Evolutionary conservation across 192 early-diverging fungal species (phyloP).

Genomic region (Linnemannia elongata): DNA sequence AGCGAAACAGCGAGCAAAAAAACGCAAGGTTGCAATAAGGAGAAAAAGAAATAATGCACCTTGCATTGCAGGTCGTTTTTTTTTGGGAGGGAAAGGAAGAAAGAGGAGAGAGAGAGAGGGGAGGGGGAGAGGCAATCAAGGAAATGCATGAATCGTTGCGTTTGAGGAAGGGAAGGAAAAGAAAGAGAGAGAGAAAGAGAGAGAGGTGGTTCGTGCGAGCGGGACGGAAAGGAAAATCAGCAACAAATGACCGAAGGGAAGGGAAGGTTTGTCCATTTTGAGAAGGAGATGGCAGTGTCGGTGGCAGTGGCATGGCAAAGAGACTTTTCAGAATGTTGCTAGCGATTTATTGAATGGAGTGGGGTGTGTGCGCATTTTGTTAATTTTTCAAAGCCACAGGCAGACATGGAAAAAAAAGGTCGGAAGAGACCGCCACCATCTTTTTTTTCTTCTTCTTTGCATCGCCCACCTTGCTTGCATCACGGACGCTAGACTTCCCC

Average conservation of each 20-base stretch:
- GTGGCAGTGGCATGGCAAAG: too few relatives aligned
- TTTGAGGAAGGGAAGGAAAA: neutral
- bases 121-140: neutral
- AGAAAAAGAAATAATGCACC: neutral
- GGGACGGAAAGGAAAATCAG: neutral
- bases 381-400: neutral
- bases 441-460: neutral
- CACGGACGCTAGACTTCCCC: neutral
- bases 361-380: too few relatives aligned
- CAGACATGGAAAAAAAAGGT: neutral
- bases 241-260: neutral
- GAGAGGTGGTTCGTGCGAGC: constrained; percentile 6
- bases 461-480: neutral
- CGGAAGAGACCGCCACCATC: neutral
- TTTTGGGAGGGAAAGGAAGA: too few relatives aligned
- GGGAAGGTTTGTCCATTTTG: too few relatives aligned
- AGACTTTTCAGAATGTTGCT: too few relatives aligned
- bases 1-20: neutral
- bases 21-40: neutral
- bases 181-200: too few relatives aligned
- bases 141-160: neutral
- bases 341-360: too few relatives aligned
- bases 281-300: neutral
- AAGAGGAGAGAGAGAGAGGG: neutral
- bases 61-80: neutral